phyloP scores from a whole-genome alignment of 2,329 filamentous ascomycete species.

The Volutella citrinella region DNA sequence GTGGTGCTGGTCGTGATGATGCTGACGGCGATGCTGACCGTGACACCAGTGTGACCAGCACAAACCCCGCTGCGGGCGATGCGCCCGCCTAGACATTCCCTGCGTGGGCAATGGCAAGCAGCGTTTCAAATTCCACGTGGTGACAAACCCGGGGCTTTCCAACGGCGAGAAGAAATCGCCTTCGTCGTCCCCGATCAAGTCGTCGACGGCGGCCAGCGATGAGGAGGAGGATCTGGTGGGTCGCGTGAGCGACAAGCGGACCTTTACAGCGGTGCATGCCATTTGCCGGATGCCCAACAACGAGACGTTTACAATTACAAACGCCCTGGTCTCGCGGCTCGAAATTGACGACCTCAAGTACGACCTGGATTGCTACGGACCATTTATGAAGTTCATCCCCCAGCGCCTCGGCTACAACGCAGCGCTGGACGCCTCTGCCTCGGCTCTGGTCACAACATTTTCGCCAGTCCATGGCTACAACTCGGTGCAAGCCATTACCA shows the following conservation, averaged over 20 bases:
- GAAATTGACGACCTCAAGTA: constrained; percentile 1
- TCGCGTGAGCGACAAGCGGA: neutral
- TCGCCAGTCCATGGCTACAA: neutral
- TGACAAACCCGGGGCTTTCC: too few relatives aligned
- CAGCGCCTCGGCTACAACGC: neutral
- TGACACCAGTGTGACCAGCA: constrained; percentile 43
- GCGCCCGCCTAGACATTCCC: constrained; percentile 34
- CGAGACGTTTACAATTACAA: neutral
- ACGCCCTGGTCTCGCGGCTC: constrained; percentile 3
- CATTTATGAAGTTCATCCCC: constrained; percentile 1
- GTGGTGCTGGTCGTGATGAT: too few relatives aligned
- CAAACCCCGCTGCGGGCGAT: constrained; percentile 37
- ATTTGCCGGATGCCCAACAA: neutral
- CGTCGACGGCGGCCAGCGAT: neutral
- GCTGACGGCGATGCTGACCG: too few relatives aligned
- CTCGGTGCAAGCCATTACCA: neutral
- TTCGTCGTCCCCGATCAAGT: neutral
- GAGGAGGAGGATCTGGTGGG: neutral
- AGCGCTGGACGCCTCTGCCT: constrained; percentile 2
- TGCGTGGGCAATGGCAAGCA: constrained; percentile 39
- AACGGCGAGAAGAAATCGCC: too few relatives aligned
- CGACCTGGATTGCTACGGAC: constrained; percentile 1
- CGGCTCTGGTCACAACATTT: neutral
- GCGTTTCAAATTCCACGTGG: constrained; percentile 36
- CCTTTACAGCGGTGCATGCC: neutral